Percentiles rank a stretch among this genome's conserved stretches.
Evolutionary conservation across 176 grass and related monocot species (phyloP).

Genomic region (Rhynchospora tenuis): DNA sequence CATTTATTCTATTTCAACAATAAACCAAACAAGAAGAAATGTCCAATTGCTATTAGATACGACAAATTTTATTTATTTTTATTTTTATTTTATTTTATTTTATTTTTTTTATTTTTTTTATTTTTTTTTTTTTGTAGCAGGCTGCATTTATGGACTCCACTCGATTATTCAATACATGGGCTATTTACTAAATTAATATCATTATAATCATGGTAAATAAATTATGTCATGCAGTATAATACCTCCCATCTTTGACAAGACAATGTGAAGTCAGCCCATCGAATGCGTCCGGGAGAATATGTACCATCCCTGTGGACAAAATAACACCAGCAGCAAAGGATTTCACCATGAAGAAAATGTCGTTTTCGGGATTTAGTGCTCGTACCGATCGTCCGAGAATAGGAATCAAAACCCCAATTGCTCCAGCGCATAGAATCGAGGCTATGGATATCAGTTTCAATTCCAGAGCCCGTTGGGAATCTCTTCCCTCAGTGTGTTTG

Average conservation of each 20-base stretch:
- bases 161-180: neutral
- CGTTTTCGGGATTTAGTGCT: conserved; percentile 44
- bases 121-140: too few species aligned
- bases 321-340: conserved; percentile 89
- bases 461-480: conserved; percentile 28
- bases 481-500: conserved; percentile 28
- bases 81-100: too few species aligned
- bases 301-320: conserved; percentile 80
- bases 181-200: neutral
- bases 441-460: conserved; percentile 74
- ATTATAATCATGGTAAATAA: neutral
- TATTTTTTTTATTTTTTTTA: too few species aligned
- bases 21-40: neutral
- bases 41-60: too few species aligned
- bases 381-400: conserved; percentile 61
- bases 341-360: conserved; percentile 76
- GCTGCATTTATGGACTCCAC: neutral
- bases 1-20: neutral
- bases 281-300: conserved; percentile 81
- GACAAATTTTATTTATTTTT: too few species aligned
- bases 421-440: conserved; percentile 74
- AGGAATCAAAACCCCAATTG: conserved; percentile 63
- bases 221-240: neutral
- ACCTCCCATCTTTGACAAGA: conserved; percentile 34
- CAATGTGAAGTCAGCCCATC: conserved; percentile 71